phyloP scores from a whole-genome alignment of 371 early-diverging fungal genomes.

The Syncephalis plumigaleata region DNA sequence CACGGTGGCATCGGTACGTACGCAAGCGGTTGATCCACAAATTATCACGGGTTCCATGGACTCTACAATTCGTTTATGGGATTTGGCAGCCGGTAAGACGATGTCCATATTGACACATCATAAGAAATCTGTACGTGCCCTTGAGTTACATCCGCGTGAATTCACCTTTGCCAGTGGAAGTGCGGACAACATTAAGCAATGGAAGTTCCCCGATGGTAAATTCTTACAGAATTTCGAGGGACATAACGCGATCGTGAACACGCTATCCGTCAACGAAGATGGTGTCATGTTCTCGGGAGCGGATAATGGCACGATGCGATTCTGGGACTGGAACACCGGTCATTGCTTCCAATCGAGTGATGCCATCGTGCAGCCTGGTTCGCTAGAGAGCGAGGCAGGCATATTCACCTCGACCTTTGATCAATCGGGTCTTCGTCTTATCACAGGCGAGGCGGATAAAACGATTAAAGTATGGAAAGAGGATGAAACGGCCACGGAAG shows the following conservation, averaged over 20 bases:
- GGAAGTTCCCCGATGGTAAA: constrained; percentile 87
- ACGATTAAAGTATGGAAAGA: constrained; percentile 95
- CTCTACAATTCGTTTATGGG: constrained; percentile 85
- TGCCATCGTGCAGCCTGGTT: constrained; percentile 83
- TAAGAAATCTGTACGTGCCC: constrained; percentile 87
- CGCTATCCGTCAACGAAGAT: constrained; percentile 73
- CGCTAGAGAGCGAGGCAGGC: constrained; percentile 90
- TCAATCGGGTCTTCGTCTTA: constrained; percentile 77
- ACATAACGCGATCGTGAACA: constrained; percentile 79
- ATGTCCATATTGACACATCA: constrained; percentile 91
- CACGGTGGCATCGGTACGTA: constrained; percentile 73
- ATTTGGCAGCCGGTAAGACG: constrained; percentile 90
- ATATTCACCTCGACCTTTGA: constrained; percentile 92
- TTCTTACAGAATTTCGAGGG: constrained; percentile 88
- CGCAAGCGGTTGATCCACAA: constrained; percentile 91
- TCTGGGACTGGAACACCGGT: constrained; percentile 94
- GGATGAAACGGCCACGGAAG: constrained; percentile 30
- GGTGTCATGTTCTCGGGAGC: constrained; percentile 87
- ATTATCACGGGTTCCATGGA: constrained; percentile 90
- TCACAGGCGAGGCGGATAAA: constrained; percentile 97
- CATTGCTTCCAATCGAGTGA: constrained; percentile 82
- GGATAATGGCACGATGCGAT: constrained; percentile 88
- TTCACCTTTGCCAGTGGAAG: constrained; percentile 87
- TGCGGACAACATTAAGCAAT: constrained; percentile 88
- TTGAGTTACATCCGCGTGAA: constrained; percentile 81